A percentile compares a stretch with the other conserved stretches of the same genome.
phyloP scores from a whole-genome alignment of 2,329 filamentous ascomycete genomes.

The Botryotinia calthae region DNA sequence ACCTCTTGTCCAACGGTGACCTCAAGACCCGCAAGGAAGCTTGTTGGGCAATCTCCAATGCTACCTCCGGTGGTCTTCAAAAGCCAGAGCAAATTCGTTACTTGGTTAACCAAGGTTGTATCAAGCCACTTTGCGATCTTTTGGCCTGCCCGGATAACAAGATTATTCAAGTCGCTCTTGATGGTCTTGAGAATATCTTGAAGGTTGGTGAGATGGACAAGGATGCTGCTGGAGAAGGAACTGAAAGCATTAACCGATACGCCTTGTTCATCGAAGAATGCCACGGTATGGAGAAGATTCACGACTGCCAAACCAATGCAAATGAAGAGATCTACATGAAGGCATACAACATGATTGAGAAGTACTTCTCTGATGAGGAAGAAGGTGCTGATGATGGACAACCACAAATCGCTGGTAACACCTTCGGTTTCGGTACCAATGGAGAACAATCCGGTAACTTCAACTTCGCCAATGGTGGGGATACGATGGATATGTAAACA shows the following conservation, averaged over 20 bases:
- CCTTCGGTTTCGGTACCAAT: constrained; percentile 76
- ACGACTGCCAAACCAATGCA: constrained; percentile 99
- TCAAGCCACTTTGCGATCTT: constrained; percentile 94
- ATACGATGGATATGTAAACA: constrained; percentile 72
- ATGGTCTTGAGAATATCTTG: constrained; percentile 97
- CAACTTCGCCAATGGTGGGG: constrained; percentile 81
- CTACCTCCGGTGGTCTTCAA: constrained; percentile 93
- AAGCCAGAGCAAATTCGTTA: constrained; percentile 99
- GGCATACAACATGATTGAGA: constrained; percentile 99
- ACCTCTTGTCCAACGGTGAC: constrained; percentile 92
- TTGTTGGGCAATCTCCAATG: constrained; percentile 99
- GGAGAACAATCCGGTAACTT: constrained; percentile 78
- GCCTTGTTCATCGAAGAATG: constrained; percentile 98
- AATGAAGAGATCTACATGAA: constrained; percentile 99
- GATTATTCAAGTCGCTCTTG: constrained; percentile 98
- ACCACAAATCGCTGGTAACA: constrained; percentile 59
- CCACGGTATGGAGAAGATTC: constrained; percentile 99
- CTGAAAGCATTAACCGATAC: constrained; percentile 88
- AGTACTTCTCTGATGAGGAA: constrained; percentile 99
- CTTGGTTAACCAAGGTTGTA: constrained; percentile 88
- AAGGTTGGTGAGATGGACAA: constrained; percentile 99
- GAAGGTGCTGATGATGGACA: constrained; percentile 76
- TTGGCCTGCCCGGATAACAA: constrained; percentile 98
- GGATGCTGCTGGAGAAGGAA: constrained; percentile 73
- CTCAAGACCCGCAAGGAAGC: constrained; percentile 99